Evolutionary conservation across 805 yeast species (phyloP).

Genomic region (Saturnispora hagleri): DNA sequence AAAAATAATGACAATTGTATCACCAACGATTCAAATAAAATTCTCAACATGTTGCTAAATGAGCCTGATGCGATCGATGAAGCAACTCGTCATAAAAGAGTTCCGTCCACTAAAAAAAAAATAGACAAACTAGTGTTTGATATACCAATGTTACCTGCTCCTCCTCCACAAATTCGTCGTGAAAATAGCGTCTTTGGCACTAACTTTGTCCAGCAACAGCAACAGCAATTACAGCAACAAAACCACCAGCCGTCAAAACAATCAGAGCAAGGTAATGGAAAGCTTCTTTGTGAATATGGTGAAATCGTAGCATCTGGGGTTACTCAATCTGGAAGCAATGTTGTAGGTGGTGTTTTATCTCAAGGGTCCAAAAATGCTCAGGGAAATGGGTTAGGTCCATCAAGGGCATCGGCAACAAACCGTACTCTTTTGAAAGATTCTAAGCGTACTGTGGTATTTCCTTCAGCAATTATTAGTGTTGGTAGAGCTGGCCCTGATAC

Average conservation of each 20-base stretch:
- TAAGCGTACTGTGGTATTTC: constrained; percentile 7
- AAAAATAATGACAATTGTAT: not conserved
- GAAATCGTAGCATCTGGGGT: constrained; percentile 60
- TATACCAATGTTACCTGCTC: constrained; percentile 15
- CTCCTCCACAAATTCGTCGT: constrained; percentile 14
- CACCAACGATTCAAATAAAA: not conserved
- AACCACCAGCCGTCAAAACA: not conserved
- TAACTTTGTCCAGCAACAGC: not conserved
- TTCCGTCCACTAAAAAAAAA: not conserved
- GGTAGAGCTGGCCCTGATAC: constrained; percentile 1
- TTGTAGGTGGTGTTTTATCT: constrained; percentile 13
- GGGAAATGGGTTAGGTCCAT: constrained; percentile 55
- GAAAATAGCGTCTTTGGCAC: constrained; percentile 17
- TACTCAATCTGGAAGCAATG: constrained; percentile 15
- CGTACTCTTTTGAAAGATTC: constrained; percentile 35
- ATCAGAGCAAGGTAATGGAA: constrained; percentile 11
- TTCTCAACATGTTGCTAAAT: not conserved
- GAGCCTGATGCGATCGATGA: constrained; percentile 6
- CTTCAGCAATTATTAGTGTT: not conserved
- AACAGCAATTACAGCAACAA: not conserved
- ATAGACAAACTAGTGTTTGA: constrained; percentile 14
- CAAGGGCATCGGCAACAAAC: constrained; percentile 47
- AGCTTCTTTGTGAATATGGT: constrained; percentile 32
- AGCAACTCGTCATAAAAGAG: not conserved
- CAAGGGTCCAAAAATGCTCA: not conserved